Evolutionary conservation across 352 stramenopile species (phyloP), one percentile per base, ranked within the genome.

Genomic region (Pythium diclinum): DNA sequence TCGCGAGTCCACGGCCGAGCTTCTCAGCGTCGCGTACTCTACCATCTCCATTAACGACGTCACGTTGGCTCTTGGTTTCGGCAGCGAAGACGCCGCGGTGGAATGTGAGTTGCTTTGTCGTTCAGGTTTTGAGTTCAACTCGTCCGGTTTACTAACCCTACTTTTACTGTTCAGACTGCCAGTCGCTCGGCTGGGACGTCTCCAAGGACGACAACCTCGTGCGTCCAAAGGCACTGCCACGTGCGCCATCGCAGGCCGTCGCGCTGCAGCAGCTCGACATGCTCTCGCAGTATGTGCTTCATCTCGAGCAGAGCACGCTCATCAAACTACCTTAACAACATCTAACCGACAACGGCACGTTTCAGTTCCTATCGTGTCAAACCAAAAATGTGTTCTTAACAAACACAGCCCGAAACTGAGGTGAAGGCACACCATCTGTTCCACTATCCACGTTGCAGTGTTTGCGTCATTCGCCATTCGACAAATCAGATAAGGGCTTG

Each of bases 251-350:
- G 36, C 65, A 71, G 6, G 52, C 46, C 9, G 64, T 66, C 10
- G 75, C 81, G 54, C 69, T 91, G 21, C 64, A 81, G 53, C 79
- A 89, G 69, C 78, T 91, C 52, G 78, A 91, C 56, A 83, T 69
- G 44, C 68, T 91, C 53, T 81, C 82, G 36, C 73, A 85, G 62
- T 81, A 81, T 32, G 79, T 91, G 68, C 72, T 91, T 46, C 79
- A 89, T 72, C 70, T 91, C 64, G 82, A 91, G 71, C 78, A 89
- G 67, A 87, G 77, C 67, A 91, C 78, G 17, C 59, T 88, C 32
- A 56, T 87, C 40, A 88, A 87, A 67, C 63, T 90, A 19, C 63
- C 70, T 30, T 88, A 71, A 63, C 55, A 19, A 34, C n/a, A 32
- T n/a, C n/a, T 40, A 47, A 33, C 52, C 11, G 32, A 55, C 16